Percentiles rank a stretch among this genome's conserved stretches.
Evolutionary conservation across 1,284 basidiomycete genomes (phyloP).

Genomic region (Anthracocystis panici-leucophaei): DNA sequence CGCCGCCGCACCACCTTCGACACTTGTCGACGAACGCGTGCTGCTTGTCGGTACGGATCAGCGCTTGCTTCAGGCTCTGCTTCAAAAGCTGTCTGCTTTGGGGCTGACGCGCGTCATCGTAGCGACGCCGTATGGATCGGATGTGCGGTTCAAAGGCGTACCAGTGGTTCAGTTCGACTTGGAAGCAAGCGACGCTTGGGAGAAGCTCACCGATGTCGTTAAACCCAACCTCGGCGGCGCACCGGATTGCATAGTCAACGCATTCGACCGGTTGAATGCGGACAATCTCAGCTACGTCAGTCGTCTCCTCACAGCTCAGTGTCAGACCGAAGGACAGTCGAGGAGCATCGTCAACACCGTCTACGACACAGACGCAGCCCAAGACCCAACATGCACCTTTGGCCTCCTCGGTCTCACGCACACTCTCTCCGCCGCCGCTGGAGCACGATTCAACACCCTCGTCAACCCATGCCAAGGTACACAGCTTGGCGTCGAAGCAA

Average conservation of each 20-base stretch:
- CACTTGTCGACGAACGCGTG: slow-evolving; percentile 24
- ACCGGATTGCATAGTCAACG: not conserved
- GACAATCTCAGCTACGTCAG: not conserved
- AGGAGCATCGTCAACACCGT: not conserved
- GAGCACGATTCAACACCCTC: not conserved
- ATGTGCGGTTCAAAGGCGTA: not conserved
- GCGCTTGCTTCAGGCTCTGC: slow-evolving; percentile 2
- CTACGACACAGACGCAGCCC: not conserved
- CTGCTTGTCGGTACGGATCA: slow-evolving; percentile 21
- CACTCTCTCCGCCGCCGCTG: not conserved
- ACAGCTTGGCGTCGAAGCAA: not conserved
- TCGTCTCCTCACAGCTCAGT: not conserved
- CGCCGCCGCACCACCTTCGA: slow-evolving; percentile 3
- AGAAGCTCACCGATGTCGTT: not conserved
- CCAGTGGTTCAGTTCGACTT: not conserved
- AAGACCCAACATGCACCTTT: not conserved
- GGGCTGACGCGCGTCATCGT: not conserved
- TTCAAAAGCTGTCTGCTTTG: not conserved
- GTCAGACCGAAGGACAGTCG: not conserved
- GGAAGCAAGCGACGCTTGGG: not conserved
- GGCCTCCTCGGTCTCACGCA: not conserved
- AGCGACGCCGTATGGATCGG: not conserved
- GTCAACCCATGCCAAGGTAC: not conserved
- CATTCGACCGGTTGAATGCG: not conserved
- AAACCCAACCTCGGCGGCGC: not conserved